phyloP scores from a whole-genome alignment of 257 asterid species.

The Knoxia roxburghii region DNA sequence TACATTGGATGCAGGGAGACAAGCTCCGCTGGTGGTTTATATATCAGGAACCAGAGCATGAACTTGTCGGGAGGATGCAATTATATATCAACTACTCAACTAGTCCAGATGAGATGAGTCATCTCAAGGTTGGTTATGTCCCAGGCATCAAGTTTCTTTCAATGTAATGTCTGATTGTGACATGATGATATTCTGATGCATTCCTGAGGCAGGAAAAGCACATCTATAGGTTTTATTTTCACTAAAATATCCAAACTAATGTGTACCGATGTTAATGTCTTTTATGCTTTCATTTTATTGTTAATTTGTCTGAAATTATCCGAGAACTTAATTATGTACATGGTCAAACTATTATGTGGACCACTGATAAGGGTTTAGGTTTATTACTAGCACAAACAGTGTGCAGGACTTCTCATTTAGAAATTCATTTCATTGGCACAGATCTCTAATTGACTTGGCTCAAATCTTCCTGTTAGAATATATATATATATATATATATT shows the following conservation, averaged over 20 bases:
- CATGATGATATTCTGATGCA: not conserved
- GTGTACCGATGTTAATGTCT: not conserved
- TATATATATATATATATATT: not conserved
- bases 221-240: not conserved
- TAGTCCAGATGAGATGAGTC: conserved; percentile 56
- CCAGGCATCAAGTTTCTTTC: not conserved
- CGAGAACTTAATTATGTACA: not conserved
- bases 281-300: not conserved
- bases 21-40: conserved; percentile 74
- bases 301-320: not conserved
- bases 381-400: not conserved
- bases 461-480: not conserved
- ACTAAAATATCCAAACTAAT: not conserved
- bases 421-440: not conserved
- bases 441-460: not conserved
- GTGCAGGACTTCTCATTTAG: not conserved
- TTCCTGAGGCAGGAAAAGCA: not conserved
- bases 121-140: conserved; percentile 46
- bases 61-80: conserved; percentile 84
- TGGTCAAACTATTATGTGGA: not conserved
- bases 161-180: not conserved
- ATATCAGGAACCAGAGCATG: conserved; percentile 87
- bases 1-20: conserved; percentile 59
- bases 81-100: conserved; percentile 63
- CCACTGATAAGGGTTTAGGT: not conserved